These are phyloP conservation scores for Mortierella sp. DNA, from an alignment of 371 early-diverging fungal genomes.

Conservation along the genomic window DNA sequence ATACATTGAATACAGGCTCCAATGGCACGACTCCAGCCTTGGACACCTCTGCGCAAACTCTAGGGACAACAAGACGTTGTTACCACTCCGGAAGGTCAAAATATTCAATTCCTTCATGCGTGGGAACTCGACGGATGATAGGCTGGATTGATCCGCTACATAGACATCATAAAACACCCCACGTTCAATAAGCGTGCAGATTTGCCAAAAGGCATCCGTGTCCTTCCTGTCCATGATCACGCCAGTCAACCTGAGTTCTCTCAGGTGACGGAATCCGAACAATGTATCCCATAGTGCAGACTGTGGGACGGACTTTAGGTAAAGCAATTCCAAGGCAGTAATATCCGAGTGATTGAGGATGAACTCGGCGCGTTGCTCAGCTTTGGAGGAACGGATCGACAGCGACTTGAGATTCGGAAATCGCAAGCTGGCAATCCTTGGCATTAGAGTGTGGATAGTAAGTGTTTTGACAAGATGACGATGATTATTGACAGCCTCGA, in stretches of 20 bases:
- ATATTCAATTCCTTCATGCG: neutral
- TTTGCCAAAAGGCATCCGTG: neutral
- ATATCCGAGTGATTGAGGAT: neutral
- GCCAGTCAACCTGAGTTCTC: neutral
- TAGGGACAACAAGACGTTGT: neutral
- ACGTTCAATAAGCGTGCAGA: neutral
- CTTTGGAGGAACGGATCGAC: neutral
- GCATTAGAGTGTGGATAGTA: too few species aligned
- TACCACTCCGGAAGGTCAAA: too few species aligned
- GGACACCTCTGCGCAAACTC: neutral
- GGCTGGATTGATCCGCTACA: neutral
- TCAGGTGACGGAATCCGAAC: neutral
- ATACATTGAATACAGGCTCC: too few species aligned
- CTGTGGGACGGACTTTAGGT: neutral
- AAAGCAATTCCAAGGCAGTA: neutral
- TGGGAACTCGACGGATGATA: neutral
- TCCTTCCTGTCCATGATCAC: neutral
- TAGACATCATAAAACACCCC: neutral
- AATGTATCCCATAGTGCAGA: neutral
- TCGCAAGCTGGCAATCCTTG: neutral
- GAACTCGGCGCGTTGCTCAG: neutral
- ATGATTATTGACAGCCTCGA: too few species aligned
- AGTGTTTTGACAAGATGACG: too few species aligned
- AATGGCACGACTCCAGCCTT: neutral
- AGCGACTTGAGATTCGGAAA: neutral